These are phyloP conservation scores for Lodderomyces beijingensis DNA, from an alignment of 1,139 yeast species.

Conservation along the genomic window DNA sequence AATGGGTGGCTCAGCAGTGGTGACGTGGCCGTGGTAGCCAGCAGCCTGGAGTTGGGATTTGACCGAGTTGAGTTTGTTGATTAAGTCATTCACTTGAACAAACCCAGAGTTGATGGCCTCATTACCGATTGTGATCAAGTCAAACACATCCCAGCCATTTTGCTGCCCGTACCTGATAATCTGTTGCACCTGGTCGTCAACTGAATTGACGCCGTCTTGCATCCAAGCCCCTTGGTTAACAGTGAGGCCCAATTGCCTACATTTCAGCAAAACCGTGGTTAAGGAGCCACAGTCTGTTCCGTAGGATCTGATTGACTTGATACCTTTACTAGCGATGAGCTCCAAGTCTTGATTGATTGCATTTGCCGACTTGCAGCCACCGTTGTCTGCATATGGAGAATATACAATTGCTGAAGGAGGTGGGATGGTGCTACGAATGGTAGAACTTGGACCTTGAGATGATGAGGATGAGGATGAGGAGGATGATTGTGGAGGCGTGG, in stretches of 20 bases:
- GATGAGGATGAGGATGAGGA: constrained; percentile 4
- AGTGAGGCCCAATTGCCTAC: constrained; percentile 56
- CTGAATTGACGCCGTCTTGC: constrained; percentile 59
- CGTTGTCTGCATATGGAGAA: constrained; percentile 72
- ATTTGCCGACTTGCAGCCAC: constrained; percentile 57
- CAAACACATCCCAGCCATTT: constrained; percentile 66
- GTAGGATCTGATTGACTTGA: constrained; percentile 64
- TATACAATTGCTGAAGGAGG: constrained; percentile 63
- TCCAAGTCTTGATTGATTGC: constrained; percentile 58
- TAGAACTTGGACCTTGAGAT: too few relatives aligned
- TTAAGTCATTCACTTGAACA: constrained; percentile 54
- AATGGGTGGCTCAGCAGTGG: constrained; percentile 90
- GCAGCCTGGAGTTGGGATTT: constrained; percentile 53
- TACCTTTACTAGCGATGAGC: constrained; percentile 56
- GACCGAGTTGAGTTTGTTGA: constrained; percentile 60
- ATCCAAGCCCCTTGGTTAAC: constrained; percentile 91
- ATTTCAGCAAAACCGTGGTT: constrained; percentile 59
- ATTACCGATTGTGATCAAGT: constrained; percentile 76
- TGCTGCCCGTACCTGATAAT: constrained; percentile 51
- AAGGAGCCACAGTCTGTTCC: constrained; percentile 82
- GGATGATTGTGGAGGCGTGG: constrained; percentile 5
- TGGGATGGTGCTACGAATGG: too few relatives aligned
- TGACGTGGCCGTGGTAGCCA: constrained; percentile 73
- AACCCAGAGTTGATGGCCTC: constrained; percentile 72
- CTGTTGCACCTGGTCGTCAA: constrained; percentile 54